Base-by-base conservation (phyloP, 2,329 filamentous ascomycete species). In the Ophiosphaerella narmari region DNA sequence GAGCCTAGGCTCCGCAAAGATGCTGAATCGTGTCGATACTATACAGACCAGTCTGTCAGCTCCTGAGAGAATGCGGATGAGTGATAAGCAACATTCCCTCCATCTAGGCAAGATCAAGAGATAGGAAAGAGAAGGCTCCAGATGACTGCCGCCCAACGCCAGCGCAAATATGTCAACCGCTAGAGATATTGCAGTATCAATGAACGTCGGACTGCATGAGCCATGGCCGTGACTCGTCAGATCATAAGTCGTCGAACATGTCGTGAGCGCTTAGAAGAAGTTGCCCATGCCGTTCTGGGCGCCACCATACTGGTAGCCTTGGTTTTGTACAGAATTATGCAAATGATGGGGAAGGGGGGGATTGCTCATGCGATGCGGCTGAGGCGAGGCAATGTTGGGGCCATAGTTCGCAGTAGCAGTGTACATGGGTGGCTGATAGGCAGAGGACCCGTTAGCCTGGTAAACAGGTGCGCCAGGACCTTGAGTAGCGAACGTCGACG, bases 151-250 rank as follows among this genome's bases (percentile, higher is more conserved):
- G 44, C 54, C 52, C 53, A 57, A 63, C 52, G 63, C 61, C 58
- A 62, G 56, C 40, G 46, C 49, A 55, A 57, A 50, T 39, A 43
- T 60, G 48, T 47, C 47, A 55, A 60, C 59, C 62, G 59, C 51
- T 54, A 60, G 43, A 31, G 47, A 61, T 63, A 52, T 48, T 54
- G 60, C 44, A 46, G 33, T 63, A 57, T 43, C 49, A 51, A 63
- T 62, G 48, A 51, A 55, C 52, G 41, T 47, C 32, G 43, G 52
- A 39, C 46, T 59, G 55, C 42, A 42, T 53, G 40, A 48, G 52
- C 54, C 53, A 64, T 55, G 38, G 65, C 65, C 67, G 66, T 82
- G 78, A 65, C 78, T 82, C 48, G 80, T 77, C 12, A 82, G 55
- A 77, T 80, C 56, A 74, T 76, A 53, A 76, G 72, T 82, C 80